Conservation (phyloP, 2,329 filamentous ascomycete species). For the Colletotrichum coccodes region DNA sequence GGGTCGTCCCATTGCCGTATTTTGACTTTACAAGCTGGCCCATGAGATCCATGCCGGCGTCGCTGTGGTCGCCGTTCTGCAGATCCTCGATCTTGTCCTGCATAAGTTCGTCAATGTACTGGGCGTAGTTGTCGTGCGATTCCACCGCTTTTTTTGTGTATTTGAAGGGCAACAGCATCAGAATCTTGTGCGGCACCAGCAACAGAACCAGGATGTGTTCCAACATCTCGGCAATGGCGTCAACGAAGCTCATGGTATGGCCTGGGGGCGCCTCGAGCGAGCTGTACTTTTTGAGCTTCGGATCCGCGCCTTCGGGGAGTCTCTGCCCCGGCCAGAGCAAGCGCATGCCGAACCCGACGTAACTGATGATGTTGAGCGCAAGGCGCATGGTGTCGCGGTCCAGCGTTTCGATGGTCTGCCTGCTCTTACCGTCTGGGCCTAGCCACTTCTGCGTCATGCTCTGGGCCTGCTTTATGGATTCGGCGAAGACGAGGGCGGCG, state of each 20-base stretch:
- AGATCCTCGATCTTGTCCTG: slow-evolving; percentile 64
- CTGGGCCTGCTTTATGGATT: slow-evolving; percentile 69
- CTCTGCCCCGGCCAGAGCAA: slow-evolving; percentile 72
- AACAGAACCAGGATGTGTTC: slow-evolving; percentile 72
- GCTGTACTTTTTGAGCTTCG: slow-evolving; percentile 59
- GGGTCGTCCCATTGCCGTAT: slow-evolving; percentile 41
- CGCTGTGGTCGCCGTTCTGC: slow-evolving; percentile 44
- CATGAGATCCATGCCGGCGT: slow-evolving; percentile 63
- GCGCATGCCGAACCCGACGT: slow-evolving; percentile 76
- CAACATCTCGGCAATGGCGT: slow-evolving; percentile 69
- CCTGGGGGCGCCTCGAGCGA: slow-evolving; percentile 58
- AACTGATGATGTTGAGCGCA: slow-evolving; percentile 67
- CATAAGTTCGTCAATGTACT: slow-evolving; percentile 77
- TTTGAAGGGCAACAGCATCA: slow-evolving; percentile 61
- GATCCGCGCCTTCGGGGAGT: slow-evolving; percentile 52
- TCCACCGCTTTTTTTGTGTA: slow-evolving; percentile 60
- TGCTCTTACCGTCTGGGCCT: slow-evolving; percentile 44
- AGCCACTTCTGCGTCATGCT: slow-evolving; percentile 70
- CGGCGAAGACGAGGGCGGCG: slow-evolving; percentile 70
- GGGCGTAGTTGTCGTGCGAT: slow-evolving; percentile 70
- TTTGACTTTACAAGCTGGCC: slow-evolving; percentile 59
- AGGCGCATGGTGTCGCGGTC: slow-evolving; percentile 74
- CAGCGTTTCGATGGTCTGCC: slow-evolving; percentile 61
- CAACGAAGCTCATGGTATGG: slow-evolving; percentile 72
- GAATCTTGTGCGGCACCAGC: slow-evolving; percentile 66